Evolutionary conservation across 352 stramenopile genomes (phyloP), one percentile per base, ranked within the genome.

Genomic region (Globisporangium heterothallicum): DNA sequence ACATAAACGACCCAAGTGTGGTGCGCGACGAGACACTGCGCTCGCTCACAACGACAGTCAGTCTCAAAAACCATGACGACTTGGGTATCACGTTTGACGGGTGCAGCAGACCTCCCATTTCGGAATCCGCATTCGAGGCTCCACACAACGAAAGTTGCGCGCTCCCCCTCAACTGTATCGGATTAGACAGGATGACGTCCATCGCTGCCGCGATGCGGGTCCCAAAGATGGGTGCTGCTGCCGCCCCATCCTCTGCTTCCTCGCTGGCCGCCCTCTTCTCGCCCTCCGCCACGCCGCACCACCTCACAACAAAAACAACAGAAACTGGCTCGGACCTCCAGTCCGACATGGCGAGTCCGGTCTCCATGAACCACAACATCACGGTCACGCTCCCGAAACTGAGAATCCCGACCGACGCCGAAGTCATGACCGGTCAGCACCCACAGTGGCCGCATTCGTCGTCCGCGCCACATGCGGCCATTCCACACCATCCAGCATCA

Each of bases 381-480:
- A 4, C 32, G 32, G 49, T 56, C 36, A 56, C 26, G 26, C 47
- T 61, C 10, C 54, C 54, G 9, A 41, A 42, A 13, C 47, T 61
- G n/a, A 45, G 54, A 22, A 61, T 61, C 54, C 55, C 47, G 21
- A 55, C 35, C 43, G 50, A 64, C 24, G 55, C 46, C 21, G 55
- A 58, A 19, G 41, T 61, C 47, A 35, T 54, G 43, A 38, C 50
- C 38, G 38, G 42, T 36, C n/a, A 64, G 36, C 42, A 27, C 32
- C 44, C 48, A 42, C 52, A 40, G 14, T 42, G 16, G 19, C 27
- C 30, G 30, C 36, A 27, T 4, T 35, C 47, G 6, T 27, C 21
- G 13, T 22, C 41, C 22, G 6, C 21, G 3, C n/a, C n/a, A 44
- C 9, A 6, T 6, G 9, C 40, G 18, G 19, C 41, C n/a, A n/a